Conservation (phyloP, 1,284 basidiomycete species). For the Somion occarium region DNA sequence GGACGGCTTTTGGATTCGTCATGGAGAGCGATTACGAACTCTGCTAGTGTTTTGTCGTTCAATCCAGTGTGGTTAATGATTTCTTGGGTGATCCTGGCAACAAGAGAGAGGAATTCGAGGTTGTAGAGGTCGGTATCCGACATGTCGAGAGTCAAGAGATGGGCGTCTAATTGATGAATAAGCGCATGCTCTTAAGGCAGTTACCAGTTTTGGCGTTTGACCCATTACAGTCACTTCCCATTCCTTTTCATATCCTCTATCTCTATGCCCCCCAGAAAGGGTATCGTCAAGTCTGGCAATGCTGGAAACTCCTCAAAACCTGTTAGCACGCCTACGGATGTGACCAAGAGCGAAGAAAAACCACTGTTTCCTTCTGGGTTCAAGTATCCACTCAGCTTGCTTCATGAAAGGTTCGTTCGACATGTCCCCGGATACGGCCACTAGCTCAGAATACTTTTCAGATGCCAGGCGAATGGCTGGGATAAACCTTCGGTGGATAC, state of each 20-base stretch:
- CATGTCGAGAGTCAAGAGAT: conserved; percentile 35
- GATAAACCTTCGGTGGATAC: conserved; percentile 74
- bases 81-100: conserved; percentile 87
- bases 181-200: neutral
- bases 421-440: neutral
- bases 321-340: conserved; percentile 23
- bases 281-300: conserved; percentile 83
- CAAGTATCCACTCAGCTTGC: conserved; percentile 72
- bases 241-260: neutral
- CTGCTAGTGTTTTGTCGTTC: conserved; percentile 90
- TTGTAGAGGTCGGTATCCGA: conserved; percentile 78
- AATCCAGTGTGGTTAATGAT: conserved; percentile 81
- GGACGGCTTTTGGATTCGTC: conserved; percentile 73
- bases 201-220: neutral
- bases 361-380: conserved; percentile 77
- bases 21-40: conserved; percentile 94
- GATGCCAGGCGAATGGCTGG: conserved; percentile 86
- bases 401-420: conserved; percentile 65
- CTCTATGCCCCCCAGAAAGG: conserved; percentile 57
- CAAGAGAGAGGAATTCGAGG: conserved; percentile 86
- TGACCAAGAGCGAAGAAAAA: conserved; percentile 29
- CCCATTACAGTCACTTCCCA: too few species aligned
- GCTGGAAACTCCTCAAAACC: conserved; percentile 77
- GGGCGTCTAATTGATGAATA: neutral
- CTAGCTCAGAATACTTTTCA: conserved; percentile 21